Conservation (phyloP, 169 alveolate genomes). For the Cryptosporidium felis region DNA sequence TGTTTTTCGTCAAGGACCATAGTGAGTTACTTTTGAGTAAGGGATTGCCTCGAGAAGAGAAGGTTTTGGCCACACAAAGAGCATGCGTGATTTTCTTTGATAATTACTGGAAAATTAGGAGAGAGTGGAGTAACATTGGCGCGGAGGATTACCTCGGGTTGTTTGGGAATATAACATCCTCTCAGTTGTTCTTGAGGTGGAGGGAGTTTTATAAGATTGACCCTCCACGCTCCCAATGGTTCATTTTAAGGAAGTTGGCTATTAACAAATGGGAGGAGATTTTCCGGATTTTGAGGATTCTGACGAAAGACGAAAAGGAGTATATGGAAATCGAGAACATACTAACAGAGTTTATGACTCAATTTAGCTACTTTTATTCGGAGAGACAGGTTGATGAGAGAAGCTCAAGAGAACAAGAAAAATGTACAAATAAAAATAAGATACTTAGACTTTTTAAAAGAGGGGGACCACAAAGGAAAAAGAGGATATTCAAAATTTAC, state of each 20-base stretch:
- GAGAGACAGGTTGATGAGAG: not conserved
- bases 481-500: not conserved
- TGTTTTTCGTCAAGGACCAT: not conserved
- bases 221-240: constrained; percentile 67
- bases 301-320: not conserved
- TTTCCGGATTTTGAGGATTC: constrained; percentile 19
- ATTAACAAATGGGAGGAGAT: constrained; percentile 25
- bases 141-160: not conserved
- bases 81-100: constrained; percentile 23
- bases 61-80: not conserved
- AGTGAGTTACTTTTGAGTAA: not conserved
- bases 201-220: constrained; percentile 32
- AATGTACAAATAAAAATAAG: not conserved
- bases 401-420: too few relatives aligned
- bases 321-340: constrained; percentile 4
- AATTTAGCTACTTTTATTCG: not conserved
- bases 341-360: constrained; percentile 42
- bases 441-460: not conserved
- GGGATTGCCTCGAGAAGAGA: not conserved
- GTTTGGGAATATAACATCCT: not conserved
- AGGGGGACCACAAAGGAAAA: not conserved
- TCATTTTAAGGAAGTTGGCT: constrained; percentile 26
- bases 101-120: not conserved
- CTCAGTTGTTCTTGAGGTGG: constrained; percentile 27
- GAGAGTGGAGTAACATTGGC: not conserved